Evolutionary conservation across 257 asterid genomes (phyloP).

Genomic region (Jasminum sambac): DNA sequence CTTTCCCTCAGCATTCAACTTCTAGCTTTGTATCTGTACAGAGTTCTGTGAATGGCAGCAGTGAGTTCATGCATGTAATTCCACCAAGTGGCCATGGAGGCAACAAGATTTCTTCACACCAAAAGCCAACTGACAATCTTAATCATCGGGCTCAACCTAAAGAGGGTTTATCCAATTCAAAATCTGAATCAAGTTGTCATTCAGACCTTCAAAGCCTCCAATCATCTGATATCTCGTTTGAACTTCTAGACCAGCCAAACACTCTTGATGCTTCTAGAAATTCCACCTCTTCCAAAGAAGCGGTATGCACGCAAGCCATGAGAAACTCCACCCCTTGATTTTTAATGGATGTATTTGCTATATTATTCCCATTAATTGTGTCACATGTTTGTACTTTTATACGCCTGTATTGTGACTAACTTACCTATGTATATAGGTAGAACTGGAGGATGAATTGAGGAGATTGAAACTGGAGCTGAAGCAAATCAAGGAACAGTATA

Average conservation of each 20-base stretch:
- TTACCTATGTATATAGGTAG: slow-evolving; percentile 36
- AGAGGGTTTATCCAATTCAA: slow-evolving; percentile 23
- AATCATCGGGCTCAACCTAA: slow-evolving; percentile 33
- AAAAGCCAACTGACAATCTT: slow-evolving; percentile 21
- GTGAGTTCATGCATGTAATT: slow-evolving; percentile 22
- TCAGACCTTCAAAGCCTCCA: slow-evolving; percentile 31
- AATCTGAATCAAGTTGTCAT: slow-evolving; percentile 32
- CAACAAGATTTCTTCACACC: slow-evolving; percentile 33
- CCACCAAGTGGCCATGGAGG: slow-evolving; percentile 26
- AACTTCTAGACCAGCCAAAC: slow-evolving; percentile 19
- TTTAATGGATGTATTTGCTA: background rate
- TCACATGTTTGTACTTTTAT: background rate
- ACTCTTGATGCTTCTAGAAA: slow-evolving; percentile 33
- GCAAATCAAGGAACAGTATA: slow-evolving; percentile 57
- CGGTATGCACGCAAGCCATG: slow-evolving; percentile 12
- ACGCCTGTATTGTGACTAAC: background rate
- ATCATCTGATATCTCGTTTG: slow-evolving; percentile 40
- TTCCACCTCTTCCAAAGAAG: slow-evolving; percentile 25
- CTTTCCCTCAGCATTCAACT: slow-evolving; percentile 30
- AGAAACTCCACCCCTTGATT: background rate
- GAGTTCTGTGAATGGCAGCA: slow-evolving; percentile 27
- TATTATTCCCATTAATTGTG: background rate
- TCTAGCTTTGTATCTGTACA: slow-evolving; percentile 37
- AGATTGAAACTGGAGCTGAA: slow-evolving; percentile 64
- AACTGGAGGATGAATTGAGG: slow-evolving; percentile 64